phyloP scores from a whole-genome alignment of 73 alveolate species.

The Paramecium caudatum region DNA sequence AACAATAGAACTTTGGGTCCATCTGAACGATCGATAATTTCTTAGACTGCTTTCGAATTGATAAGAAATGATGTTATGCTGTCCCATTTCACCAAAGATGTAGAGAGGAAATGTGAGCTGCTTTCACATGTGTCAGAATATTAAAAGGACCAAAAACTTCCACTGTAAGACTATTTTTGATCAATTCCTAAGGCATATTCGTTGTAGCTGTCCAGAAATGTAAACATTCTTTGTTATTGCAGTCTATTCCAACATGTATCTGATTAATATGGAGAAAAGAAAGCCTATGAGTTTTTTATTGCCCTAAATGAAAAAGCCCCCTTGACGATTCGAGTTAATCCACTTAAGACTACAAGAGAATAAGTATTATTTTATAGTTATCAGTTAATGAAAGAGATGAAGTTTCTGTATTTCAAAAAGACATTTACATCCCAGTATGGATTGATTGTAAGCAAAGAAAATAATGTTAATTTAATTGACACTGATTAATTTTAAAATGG shows the following conservation, averaged over 20 bases:
- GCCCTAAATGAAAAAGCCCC: conserved; percentile 82
- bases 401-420: conserved; percentile 72
- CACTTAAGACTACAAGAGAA: conserved; percentile 83
- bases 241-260: conserved; percentile 79
- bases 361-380: conserved; percentile 70
- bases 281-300: conserved; percentile 81
- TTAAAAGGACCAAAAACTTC: conserved; percentile 63
- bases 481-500: conserved; percentile 84
- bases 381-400: conserved; percentile 68
- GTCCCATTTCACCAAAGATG: conserved; percentile 64
- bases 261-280: conserved; percentile 83
- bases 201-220: conserved; percentile 87
- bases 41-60: conserved; percentile 58
- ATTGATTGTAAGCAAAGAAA: conserved; percentile 72
- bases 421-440: conserved; percentile 85
- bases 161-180: conserved; percentile 63
- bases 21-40: conserved; percentile 64
- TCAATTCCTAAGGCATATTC: conserved; percentile 76
- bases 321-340: conserved; percentile 84
- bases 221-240: conserved; percentile 25
- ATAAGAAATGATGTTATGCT: conserved; percentile 69
- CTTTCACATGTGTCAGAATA: conserved; percentile 13
- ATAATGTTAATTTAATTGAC: conserved; percentile 80
- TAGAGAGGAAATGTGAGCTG: conserved; percentile 62
- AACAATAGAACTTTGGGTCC: conserved; percentile 72